Percentiles rank a stretch among this genome's conserved stretches.
Evolutionary conservation across 306 rosid genomes (phyloP).

Genomic region (Prunus persica): Prunus_persica_NCBIv2 NC_034009.1:28474001-28474500

Average conservation of each 20-base stretch:
- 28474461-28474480: slow-evolving; percentile 23
- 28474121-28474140: background rate
- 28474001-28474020: background rate
- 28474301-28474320: background rate
- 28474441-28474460: slow-evolving; percentile 2
- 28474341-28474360: slow-evolving; percentile 16
- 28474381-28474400: slow-evolving; percentile 32
- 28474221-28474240: slow-evolving; percentile 45
- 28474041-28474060: background rate
- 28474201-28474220: slow-evolving; percentile 15
- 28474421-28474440: background rate
- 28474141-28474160: background rate
- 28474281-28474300: slow-evolving; percentile 34
- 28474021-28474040: background rate
- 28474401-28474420: slow-evolving; percentile 15
- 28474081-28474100: background rate
- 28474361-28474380: slow-evolving; percentile 47
- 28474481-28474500: slow-evolving; percentile 34
- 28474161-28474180: slow-evolving; percentile 1
- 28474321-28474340: slow-evolving; percentile 30
- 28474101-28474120: background rate
- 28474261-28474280: slow-evolving; percentile 33
- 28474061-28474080: slow-evolving; percentile 6
- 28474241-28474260: slow-evolving; percentile 26
- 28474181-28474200: slow-evolving; percentile 16